Conservation (phyloP, 345 rosid species). For the Syzygium oleosum region DNA sequence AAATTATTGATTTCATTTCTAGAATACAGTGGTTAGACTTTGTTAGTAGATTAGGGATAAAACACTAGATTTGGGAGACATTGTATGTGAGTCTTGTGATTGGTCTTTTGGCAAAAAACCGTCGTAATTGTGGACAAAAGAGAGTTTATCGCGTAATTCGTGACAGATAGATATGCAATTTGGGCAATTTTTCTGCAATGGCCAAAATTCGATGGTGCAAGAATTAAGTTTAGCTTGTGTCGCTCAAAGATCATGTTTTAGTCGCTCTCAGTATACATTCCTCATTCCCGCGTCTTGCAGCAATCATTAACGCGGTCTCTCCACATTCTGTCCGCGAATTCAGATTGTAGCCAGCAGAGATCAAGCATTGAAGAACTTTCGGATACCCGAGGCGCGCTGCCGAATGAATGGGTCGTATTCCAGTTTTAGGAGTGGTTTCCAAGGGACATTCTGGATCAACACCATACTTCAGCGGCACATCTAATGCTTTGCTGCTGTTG, state of each 20-base stretch:
- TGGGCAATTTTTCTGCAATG: not conserved
- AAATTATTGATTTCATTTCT: no score
- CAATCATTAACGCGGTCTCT: slow-evolving; percentile 50
- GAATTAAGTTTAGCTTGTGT: no score
- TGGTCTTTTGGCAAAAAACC: not conserved
- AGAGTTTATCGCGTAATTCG: not conserved
- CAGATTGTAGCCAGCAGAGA: slow-evolving; percentile 16
- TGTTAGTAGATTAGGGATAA: not conserved
- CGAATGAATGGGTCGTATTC: slow-evolving; percentile 39
- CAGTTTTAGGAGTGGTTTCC: slow-evolving; percentile 11
- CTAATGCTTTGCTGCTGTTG: slow-evolving; percentile 37
- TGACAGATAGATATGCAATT: not conserved
- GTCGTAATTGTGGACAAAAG: not conserved
- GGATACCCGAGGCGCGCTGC: slow-evolving; percentile 36
- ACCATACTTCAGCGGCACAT: slow-evolving; percentile 28
- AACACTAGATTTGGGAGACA: not conserved
- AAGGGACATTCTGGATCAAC: slow-evolving; percentile 34
- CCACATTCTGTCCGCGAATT: slow-evolving; percentile 43
- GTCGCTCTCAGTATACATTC: slow-evolving; percentile 16
- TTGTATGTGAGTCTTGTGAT: not conserved
- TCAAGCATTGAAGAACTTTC: slow-evolving; percentile 24
- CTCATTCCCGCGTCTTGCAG: slow-evolving; percentile 32
- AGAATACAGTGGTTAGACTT: not conserved
- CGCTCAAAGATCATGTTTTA: no score
- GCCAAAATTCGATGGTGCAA: no score